phyloP scores from a whole-genome alignment of 2,329 filamentous ascomycete species.

The Exophiala lecanii-corni region DNA sequence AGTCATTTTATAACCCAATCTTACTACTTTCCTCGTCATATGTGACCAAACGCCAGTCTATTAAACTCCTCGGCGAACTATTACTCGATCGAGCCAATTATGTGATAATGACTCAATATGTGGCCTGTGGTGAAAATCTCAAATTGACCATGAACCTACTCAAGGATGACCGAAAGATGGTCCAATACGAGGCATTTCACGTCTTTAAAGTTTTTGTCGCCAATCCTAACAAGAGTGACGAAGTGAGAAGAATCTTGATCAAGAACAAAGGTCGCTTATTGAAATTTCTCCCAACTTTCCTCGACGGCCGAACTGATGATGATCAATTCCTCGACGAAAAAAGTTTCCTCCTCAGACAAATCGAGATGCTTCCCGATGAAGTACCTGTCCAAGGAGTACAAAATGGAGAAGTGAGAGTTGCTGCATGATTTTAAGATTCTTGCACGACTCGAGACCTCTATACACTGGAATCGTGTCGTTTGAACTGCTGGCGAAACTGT shows the following conservation, averaged over 20 bases:
- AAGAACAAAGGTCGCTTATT: conserved; percentile 93
- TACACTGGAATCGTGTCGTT: too few relatives aligned
- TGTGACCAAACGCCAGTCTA: conserved; percentile 95
- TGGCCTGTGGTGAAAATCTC: conserved; percentile 89
- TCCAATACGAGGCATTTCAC: conserved; percentile 98
- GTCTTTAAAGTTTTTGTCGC: conserved; percentile 99
- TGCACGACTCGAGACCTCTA: too few relatives aligned
- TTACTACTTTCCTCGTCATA: conserved; percentile 92
- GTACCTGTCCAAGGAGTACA: conserved; percentile 2
- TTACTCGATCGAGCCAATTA: conserved; percentile 94
- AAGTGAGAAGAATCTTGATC: conserved; percentile 89
- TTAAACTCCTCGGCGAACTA: conserved; percentile 94
- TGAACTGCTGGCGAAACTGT: too few relatives aligned
- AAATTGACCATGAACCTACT: conserved; percentile 98
- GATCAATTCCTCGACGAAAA: conserved; percentile 99
- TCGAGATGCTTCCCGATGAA: conserved; percentile 45
- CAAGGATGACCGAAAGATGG: conserved; percentile 95
- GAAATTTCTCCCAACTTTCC: conserved; percentile 81
- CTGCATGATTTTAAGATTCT: background rate
- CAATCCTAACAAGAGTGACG: conserved; percentile 95
- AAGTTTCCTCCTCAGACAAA: conserved; percentile 94
- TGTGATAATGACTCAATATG: conserved; percentile 95
- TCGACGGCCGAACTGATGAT: conserved; percentile 92
- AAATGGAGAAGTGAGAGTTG: conserved; percentile 11
- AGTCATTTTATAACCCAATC: conserved; percentile 63